phyloP scores from a whole-genome alignment of 164 flowering plant species.

The Malania oleifera region DNA sequence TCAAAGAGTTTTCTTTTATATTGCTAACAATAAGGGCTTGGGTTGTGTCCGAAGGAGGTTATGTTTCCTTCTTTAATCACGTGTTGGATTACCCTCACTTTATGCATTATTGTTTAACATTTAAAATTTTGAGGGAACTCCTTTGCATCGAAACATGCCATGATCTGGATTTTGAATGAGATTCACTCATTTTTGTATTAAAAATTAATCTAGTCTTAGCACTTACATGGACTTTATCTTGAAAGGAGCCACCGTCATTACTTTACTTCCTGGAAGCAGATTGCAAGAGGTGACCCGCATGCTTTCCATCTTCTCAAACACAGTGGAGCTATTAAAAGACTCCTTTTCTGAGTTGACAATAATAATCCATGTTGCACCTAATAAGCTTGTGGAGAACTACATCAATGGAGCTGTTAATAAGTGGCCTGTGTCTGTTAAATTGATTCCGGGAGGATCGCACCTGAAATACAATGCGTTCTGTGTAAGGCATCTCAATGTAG shows the following conservation, averaged over 20 bases:
- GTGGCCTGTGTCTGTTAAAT: constrained; percentile 55
- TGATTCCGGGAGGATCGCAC: constrained; percentile 57
- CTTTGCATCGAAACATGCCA: too few species aligned
- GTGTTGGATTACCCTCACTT: too few species aligned
- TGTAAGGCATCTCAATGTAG: constrained; percentile 37
- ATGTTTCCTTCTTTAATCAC: too few species aligned
- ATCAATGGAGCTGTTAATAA: constrained; percentile 26
- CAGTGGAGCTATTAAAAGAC: constrained; percentile 46
- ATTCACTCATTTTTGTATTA: not conserved
- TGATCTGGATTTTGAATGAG: too few species aligned
- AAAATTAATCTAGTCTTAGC: not conserved
- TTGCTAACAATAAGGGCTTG: not conserved
- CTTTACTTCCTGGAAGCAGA: constrained; percentile 96
- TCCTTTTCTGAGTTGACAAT: constrained; percentile 47
- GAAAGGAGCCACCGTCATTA: constrained; percentile 63
- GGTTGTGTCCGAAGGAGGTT: not conserved
- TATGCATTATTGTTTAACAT: too few species aligned
- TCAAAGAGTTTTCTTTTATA: too few species aligned
- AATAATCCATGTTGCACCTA: constrained; percentile 78
- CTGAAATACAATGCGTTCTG: constrained; percentile 68
- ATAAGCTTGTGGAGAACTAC: constrained; percentile 60
- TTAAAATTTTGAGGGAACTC: too few species aligned
- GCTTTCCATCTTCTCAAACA: constrained; percentile 61
- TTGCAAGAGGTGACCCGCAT: constrained; percentile 82
- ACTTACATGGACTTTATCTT: not conserved